phyloP scores from a whole-genome alignment of 2,329 filamentous ascomycete species.

The Camillea tinctor region DNA sequence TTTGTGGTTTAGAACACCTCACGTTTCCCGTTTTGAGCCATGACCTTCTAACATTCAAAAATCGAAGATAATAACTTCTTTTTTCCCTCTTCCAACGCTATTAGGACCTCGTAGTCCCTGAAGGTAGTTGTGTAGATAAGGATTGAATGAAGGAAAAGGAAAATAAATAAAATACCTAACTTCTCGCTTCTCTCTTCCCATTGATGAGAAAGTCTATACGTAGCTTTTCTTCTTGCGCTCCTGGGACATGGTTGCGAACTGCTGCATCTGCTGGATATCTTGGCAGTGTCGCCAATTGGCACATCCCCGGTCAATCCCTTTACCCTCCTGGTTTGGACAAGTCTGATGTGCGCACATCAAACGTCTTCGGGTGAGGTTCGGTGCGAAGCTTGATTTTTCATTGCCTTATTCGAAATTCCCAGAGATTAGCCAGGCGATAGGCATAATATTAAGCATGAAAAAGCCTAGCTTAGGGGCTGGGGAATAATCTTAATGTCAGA shows the following conservation, averaged over 20 bases:
- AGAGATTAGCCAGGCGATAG: constrained; percentile 4
- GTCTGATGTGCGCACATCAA: constrained; percentile 26
- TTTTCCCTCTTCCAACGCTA: neutral
- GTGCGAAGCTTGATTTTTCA: neutral
- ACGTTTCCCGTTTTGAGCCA: constrained; percentile 18
- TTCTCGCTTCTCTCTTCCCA: neutral
- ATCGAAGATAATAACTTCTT: constrained; percentile 5
- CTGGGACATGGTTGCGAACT: neutral
- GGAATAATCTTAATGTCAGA: constrained; percentile 6
- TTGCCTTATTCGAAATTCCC: neutral
- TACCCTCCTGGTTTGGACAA: constrained; percentile 20
- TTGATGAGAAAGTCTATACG: neutral
- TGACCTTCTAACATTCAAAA: constrained; percentile 1
- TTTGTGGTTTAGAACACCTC: constrained; percentile 21
- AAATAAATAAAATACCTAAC: neutral
- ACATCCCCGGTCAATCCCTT: constrained; percentile 15
- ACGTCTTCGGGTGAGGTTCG: constrained; percentile 13
- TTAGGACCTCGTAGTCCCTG: neutral
- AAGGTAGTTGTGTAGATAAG: neutral
- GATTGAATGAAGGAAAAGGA: neutral
- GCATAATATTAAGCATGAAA: constrained; percentile 6
- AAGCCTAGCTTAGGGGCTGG: neutral
- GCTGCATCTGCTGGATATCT: constrained; percentile 13
- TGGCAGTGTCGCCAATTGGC: constrained; percentile 27
- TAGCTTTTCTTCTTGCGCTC: neutral